phyloP scores from a whole-genome alignment of 805 yeast species.

The Pichia sporocuriosa region DNA sequence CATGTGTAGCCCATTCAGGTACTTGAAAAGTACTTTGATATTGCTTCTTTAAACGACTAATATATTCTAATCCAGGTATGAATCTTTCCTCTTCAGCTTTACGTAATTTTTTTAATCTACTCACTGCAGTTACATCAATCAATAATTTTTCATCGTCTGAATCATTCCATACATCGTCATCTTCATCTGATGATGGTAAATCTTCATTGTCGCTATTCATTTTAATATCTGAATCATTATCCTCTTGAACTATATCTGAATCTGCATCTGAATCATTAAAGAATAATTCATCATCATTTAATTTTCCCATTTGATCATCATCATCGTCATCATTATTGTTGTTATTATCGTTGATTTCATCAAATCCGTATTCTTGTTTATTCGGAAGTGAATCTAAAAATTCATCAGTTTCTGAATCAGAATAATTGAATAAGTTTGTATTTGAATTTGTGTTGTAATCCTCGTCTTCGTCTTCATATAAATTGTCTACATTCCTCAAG shows the following conservation, averaged over 20 bases:
- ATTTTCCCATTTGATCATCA: constrained; percentile 27
- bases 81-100: constrained; percentile 35
- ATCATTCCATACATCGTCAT: constrained; percentile 67
- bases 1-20: constrained; percentile 74
- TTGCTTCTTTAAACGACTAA: constrained; percentile 47
- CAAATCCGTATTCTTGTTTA: constrained; percentile 37
- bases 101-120: constrained; percentile 67
- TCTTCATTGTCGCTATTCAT: constrained; percentile 28
- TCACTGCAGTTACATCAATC: constrained; percentile 53
- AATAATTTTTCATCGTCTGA: constrained; percentile 78
- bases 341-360: constrained; percentile 27
- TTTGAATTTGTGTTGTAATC: constrained; percentile 26
- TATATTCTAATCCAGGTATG: constrained; percentile 29
- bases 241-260: constrained; percentile 31
- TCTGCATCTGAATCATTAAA: constrained; percentile 42
- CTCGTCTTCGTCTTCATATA: constrained; percentile 41
- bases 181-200: constrained; percentile 4
- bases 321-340: constrained; percentile 30
- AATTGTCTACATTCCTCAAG: constrained; percentile 53
- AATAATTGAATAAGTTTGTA: constrained; percentile 19
- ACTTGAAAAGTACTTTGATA: constrained; percentile 65
- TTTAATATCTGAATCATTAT: too few relatives aligned
- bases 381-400: constrained; percentile 35
- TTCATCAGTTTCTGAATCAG: constrained; percentile 29
- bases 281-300: constrained; percentile 46